phyloP scores from a whole-genome alignment of 805 yeast genomes.

The Nakazawaea sp. region DNA sequence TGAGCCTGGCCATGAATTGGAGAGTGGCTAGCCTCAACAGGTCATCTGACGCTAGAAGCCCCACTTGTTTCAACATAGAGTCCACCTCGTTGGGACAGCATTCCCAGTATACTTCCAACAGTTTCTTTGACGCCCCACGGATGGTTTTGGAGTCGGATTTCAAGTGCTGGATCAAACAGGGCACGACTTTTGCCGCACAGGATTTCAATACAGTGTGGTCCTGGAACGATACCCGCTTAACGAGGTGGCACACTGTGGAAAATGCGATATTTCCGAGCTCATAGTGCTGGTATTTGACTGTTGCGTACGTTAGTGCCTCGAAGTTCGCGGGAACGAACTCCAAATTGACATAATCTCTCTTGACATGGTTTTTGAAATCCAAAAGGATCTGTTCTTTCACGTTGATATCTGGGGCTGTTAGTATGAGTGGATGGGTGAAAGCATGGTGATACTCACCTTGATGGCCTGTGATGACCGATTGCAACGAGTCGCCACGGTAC shows the following conservation, averaged over 20 bases:
- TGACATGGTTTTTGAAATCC: constrained; percentile 45
- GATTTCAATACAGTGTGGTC: constrained; percentile 35
- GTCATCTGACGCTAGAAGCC: constrained; percentile 31
- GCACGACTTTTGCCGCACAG: constrained; percentile 39
- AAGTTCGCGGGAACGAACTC: constrained; percentile 41
- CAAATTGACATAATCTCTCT: constrained; percentile 47
- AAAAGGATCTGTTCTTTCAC: constrained; percentile 4
- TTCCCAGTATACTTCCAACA: constrained; percentile 49
- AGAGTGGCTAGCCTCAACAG: constrained; percentile 36
- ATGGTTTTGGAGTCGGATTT: constrained; percentile 32
- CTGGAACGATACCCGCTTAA: constrained; percentile 53
- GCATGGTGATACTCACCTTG: constrained; percentile 5
- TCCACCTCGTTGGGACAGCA: constrained; percentile 44
- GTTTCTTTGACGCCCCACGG: constrained; percentile 38
- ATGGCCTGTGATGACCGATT: constrained; percentile 1
- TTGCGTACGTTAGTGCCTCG: constrained; percentile 40
- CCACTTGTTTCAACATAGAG: constrained; percentile 32
- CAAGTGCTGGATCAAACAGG: constrained; percentile 41
- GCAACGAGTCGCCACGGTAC: constrained; percentile 1
- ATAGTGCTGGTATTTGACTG: constrained; percentile 25
- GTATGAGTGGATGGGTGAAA: background rate
- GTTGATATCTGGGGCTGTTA: background rate
- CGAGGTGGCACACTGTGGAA: constrained; percentile 46
- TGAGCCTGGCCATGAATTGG: constrained; percentile 35
- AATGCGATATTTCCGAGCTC: constrained; percentile 34